These are phyloP conservation scores for Hypomyces rosellus DNA, from an alignment of 2,329 filamentous ascomycete species.

Conservation along the genomic window DNA sequence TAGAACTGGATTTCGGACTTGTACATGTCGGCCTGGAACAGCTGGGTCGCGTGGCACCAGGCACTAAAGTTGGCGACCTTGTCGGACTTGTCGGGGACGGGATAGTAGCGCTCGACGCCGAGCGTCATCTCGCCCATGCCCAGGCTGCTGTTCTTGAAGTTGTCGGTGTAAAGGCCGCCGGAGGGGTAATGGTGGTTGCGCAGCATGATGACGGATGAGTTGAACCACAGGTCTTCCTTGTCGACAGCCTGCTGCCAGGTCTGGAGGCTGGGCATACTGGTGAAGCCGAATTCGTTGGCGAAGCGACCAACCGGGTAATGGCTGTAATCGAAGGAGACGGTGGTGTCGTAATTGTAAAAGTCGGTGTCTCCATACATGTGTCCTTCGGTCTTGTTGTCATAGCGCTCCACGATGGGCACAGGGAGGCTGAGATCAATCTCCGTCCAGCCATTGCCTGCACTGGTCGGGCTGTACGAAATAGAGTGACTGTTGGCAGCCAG, in stretches of 20 bases:
- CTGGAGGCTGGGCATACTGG: slow-evolving; percentile 55
- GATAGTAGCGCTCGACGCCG: slow-evolving; percentile 51
- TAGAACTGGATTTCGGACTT: slow-evolving; percentile 56
- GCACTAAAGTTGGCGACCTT: slow-evolving; percentile 51
- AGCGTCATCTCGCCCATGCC: slow-evolving; percentile 54
- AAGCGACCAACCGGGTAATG: slow-evolving; percentile 54
- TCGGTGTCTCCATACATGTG: slow-evolving; percentile 55
- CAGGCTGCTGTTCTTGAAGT: slow-evolving; percentile 13
- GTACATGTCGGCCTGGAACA: slow-evolving; percentile 60
- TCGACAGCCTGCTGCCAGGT: slow-evolving; percentile 50
- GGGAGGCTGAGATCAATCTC: slow-evolving; percentile 46
- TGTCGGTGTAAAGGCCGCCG: slow-evolving; percentile 10
- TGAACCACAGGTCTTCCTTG: slow-evolving; percentile 48
- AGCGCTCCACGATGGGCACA: slow-evolving; percentile 49
- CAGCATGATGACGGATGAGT: slow-evolving; percentile 47
- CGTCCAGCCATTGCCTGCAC: slow-evolving; percentile 50
- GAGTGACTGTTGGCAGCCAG: slow-evolving; percentile 53
- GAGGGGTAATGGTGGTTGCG: slow-evolving; percentile 51
- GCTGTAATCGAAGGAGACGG: slow-evolving; percentile 46
- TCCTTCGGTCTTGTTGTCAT: slow-evolving; percentile 45
- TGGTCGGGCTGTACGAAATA: slow-evolving; percentile 55
- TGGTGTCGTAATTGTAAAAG: slow-evolving; percentile 52
- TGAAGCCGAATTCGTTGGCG: slow-evolving; percentile 58
- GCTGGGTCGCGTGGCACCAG: slow-evolving; percentile 56
- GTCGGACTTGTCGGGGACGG: slow-evolving; percentile 46